Evolutionary conservation across 495 filamentous ascomycete genomes (phyloP).

Genomic region (Neurospora hispaniola): DNA sequence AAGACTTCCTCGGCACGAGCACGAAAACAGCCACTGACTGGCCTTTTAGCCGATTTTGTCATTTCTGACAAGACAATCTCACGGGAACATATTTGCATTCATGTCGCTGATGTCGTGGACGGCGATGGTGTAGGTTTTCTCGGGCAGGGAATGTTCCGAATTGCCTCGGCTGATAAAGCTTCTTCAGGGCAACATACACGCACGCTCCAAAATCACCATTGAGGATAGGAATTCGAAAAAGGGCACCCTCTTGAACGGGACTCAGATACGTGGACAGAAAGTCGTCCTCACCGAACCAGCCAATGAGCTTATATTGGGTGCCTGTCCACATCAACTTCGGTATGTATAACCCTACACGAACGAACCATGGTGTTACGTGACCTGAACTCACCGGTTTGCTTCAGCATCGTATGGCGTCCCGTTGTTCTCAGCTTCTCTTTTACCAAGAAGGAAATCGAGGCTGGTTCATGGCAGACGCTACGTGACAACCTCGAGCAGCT

Average conservation of each 20-base stretch:
- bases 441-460: constrained; percentile 59
- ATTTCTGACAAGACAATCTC: constrained; percentile 71
- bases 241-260: constrained; percentile 69
- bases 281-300: constrained; percentile 42
- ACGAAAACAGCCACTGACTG: constrained; percentile 4
- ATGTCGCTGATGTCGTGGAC: constrained; percentile 51
- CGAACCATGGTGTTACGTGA: background rate
- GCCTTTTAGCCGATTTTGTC: constrained; percentile 37
- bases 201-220: constrained; percentile 53
- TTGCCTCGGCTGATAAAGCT: background rate
- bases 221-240: constrained; percentile 65
- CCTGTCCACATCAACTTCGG: constrained; percentile 46
- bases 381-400: background rate
- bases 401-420: constrained; percentile 71
- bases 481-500: constrained; percentile 61
- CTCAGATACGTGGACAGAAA: constrained; percentile 48
- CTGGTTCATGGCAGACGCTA: constrained; percentile 54
- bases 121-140: constrained; percentile 55
- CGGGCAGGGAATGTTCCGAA: background rate
- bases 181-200: constrained; percentile 44
- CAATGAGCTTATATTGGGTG: constrained; percentile 58
- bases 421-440: constrained; percentile 75
- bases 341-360: constrained; percentile 12
- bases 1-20: constrained; percentile 4
- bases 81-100: constrained; percentile 76